Percentiles rank a stretch among this genome's conserved stretches.
Evolutionary conservation across 2,329 filamentous ascomycete species (phyloP).

Genomic region (Lecanosticta acicola): DNA sequence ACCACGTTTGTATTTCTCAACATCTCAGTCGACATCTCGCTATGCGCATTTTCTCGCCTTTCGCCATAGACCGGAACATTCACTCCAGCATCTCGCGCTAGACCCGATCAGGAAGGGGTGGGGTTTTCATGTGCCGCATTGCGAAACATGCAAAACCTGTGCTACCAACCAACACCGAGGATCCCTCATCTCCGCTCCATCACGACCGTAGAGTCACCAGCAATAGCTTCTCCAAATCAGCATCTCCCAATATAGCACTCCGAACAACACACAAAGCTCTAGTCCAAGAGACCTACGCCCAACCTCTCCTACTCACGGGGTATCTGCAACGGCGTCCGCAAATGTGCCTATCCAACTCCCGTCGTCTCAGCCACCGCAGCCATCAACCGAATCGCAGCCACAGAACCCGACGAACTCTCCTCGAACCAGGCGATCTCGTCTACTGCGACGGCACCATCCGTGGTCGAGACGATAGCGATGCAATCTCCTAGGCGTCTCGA

Average conservation of each 20-base stretch:
- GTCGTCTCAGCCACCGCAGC: conserved; percentile 32
- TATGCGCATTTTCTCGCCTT: too few species aligned
- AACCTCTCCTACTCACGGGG: not conserved
- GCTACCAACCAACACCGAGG: not conserved
- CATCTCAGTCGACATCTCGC: not conserved
- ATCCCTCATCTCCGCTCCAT: not conserved
- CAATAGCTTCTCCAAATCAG: not conserved
- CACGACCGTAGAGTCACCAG: not conserved
- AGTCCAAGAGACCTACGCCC: not conserved
- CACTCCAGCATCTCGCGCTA: not conserved
- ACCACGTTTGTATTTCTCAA: not conserved
- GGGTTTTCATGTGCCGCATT: too few species aligned
- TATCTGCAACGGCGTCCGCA: conserved; percentile 16
- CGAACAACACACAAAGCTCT: conserved; percentile 1
- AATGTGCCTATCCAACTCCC: conserved; percentile 32
- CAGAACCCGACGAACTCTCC: conserved; percentile 32
- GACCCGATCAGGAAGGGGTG: not conserved
- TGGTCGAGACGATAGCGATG: conserved; percentile 34
- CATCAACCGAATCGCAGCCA: conserved; percentile 35
- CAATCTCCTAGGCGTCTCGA: conserved; percentile 25
- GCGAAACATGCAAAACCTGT: not conserved
- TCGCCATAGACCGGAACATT: not conserved
- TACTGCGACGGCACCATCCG: conserved; percentile 34
- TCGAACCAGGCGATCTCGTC: conserved; percentile 36
- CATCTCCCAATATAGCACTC: not conserved